These are phyloP conservation scores for Chytriomyces sp. DNA, from an alignment of 192 early-diverging fungal genomes.

Conservation along the genomic window DNA sequence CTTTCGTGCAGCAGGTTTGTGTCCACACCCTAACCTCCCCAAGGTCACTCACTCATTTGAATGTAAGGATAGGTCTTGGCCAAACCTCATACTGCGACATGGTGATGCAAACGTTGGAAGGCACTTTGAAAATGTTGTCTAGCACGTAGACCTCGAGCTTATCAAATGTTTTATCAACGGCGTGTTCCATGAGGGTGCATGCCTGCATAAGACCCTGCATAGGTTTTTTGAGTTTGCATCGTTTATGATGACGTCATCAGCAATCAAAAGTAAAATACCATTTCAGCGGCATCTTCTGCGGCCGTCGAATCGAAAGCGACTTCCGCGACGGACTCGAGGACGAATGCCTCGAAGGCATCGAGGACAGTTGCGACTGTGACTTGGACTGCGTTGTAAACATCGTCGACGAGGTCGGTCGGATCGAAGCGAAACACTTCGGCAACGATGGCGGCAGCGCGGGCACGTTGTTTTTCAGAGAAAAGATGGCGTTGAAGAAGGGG, in stretches of 20 bases:
- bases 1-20: not conserved
- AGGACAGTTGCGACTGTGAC: conserved; percentile 62
- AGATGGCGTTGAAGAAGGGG: not conserved
- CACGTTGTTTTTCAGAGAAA: not conserved
- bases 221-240: not conserved
- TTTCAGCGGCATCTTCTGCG: conserved; percentile 20
- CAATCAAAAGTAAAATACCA: not conserved
- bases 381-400: conserved; percentile 77
- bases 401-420: conserved; percentile 80
- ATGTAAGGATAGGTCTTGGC: not conserved
- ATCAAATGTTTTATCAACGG: conserved; percentile 83
- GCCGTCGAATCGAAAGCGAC: no score
- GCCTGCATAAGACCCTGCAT: conserved; percentile 69
- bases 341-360: conserved; percentile 66
- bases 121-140: conserved; percentile 74
- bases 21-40: not conserved
- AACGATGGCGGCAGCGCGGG: conserved; percentile 6
- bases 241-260: not conserved
- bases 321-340: conserved; percentile 59
- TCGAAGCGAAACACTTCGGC: conserved; percentile 79
- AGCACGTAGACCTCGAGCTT: conserved; percentile 77
- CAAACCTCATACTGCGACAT: conserved; percentile 60
- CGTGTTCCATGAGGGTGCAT: conserved; percentile 74
- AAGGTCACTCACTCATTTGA: not conserved
- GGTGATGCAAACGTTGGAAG: conserved; percentile 52